Evolutionary conservation across 176 grass and related monocot genomes (phyloP).

Genomic region (Ananas comosus): DNA sequence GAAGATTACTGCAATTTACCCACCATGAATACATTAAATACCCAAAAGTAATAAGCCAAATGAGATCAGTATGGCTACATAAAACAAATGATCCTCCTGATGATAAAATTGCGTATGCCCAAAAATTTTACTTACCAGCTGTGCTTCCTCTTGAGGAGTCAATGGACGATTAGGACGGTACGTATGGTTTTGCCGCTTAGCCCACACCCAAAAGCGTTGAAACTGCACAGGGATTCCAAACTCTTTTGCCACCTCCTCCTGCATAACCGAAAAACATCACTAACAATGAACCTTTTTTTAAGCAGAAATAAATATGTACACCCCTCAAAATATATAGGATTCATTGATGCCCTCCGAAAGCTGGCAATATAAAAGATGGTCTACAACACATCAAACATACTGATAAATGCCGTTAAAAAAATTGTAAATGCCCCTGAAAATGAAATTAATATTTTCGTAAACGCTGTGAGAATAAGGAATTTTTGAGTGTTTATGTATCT

Average conservation of each 20-base stretch:
- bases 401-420: too few relatives aligned
- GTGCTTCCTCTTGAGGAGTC: constrained; percentile 36
- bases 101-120: too few relatives aligned
- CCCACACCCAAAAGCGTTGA: constrained; percentile 71
- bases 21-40: too few relatives aligned
- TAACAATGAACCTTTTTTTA: not conserved
- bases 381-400: not conserved
- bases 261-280: constrained; percentile 15
- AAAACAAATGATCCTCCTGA: too few relatives aligned
- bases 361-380: not conserved
- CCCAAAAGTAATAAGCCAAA: too few relatives aligned
- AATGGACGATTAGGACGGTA: constrained; percentile 44
- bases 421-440: too few relatives aligned
- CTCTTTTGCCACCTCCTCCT: constrained; percentile 55
- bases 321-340: not conserved
- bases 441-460: too few relatives aligned
- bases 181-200: constrained; percentile 49
- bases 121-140: constrained; percentile 33
- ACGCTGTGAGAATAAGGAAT: too few relatives aligned
- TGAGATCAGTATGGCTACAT: too few relatives aligned
- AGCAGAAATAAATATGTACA: too few relatives aligned
- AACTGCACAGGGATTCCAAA: constrained; percentile 40
- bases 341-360: not conserved
- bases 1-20: too few relatives aligned
- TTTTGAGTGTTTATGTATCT: too few relatives aligned